Percentiles rank a stretch among this genome's conserved stretches.
Evolutionary conservation across 73 alveolate species (phyloP).

Genomic region (Loxodes magnus): DNA sequence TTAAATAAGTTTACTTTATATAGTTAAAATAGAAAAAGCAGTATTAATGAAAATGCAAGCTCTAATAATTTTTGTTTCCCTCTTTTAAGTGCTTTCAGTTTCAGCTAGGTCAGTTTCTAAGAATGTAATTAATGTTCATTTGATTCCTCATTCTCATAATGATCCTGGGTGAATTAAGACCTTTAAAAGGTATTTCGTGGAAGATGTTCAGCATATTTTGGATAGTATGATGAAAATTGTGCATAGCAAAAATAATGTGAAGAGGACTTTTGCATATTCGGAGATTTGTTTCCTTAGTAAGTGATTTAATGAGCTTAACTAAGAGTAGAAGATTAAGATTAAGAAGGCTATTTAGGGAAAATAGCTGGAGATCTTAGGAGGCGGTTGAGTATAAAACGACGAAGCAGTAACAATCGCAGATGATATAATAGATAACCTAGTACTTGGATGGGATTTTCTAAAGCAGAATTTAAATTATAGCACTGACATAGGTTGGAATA

Average conservation of each 20-base stretch:
- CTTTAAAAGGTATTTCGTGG: conserved; percentile 34
- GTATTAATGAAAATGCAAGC: no score
- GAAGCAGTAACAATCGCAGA: conserved; percentile 82
- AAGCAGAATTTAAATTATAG: conserved; percentile 45
- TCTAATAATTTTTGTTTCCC: no score
- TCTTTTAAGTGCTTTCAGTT: no score
- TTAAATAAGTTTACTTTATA: no score
- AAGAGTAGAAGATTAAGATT: background rate
- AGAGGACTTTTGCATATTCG: conserved; percentile 12
- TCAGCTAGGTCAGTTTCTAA: no score
- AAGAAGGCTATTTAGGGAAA: conserved; percentile 11
- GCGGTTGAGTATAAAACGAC: conserved; percentile 90
- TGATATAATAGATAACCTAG: conserved; percentile 66
- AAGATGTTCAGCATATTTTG: background rate
- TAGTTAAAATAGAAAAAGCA: no score
- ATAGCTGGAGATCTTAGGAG: conserved; percentile 60
- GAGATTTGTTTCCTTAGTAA: conserved; percentile 24
- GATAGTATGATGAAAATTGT: background rate
- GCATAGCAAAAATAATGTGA: background rate
- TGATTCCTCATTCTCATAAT: conserved; percentile 93
- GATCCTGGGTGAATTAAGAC: conserved; percentile 97
- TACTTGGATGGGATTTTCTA: conserved; percentile 63
- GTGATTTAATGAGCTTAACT: conserved; percentile 26
- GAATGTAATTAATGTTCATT: conserved; percentile 62
- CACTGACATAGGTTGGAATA: conserved; percentile 83